A percentile compares a stretch with the other conserved stretches of the same genome.
Conservation (phyloP, 2,329 filamentous ascomycete species). For the Fusarium sp. region DNA sequence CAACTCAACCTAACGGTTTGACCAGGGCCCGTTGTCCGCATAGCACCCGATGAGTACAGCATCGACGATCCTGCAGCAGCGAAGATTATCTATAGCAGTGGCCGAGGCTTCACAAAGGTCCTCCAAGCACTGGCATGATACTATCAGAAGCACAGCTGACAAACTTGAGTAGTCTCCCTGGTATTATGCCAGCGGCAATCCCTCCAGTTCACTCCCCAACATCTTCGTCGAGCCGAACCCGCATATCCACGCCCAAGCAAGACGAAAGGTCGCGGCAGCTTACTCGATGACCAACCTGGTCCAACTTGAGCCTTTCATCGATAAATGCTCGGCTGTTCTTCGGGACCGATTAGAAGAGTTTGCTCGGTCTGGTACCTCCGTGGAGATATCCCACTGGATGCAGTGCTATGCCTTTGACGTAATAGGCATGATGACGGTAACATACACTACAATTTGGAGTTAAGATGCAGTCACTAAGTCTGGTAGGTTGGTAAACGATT, state of each 20-base stretch:
- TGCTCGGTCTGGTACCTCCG: neutral
- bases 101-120: neutral
- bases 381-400: neutral
- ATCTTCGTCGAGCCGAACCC: neutral
- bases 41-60: neutral
- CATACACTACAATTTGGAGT: rapidly evolving
- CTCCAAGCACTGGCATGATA: too few species aligned
- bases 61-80: neutral
- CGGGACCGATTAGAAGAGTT: neutral
- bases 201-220: neutral
- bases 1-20: neutral
- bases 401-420: neutral
- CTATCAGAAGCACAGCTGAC: rapidly evolving
- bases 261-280: neutral
- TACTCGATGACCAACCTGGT: neutral
- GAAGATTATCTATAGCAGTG: neutral
- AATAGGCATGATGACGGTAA: neutral
- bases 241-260: neutral
- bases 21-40: neutral
- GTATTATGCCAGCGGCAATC: neutral
- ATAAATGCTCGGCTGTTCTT: neutral
- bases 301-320: neutral
- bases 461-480: rapidly evolving
- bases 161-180: neutral
- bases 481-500: neutral